Evolutionary conservation across 108 stramenopile species (phyloP).

Genomic region (Heterococcus sp.): DNA sequence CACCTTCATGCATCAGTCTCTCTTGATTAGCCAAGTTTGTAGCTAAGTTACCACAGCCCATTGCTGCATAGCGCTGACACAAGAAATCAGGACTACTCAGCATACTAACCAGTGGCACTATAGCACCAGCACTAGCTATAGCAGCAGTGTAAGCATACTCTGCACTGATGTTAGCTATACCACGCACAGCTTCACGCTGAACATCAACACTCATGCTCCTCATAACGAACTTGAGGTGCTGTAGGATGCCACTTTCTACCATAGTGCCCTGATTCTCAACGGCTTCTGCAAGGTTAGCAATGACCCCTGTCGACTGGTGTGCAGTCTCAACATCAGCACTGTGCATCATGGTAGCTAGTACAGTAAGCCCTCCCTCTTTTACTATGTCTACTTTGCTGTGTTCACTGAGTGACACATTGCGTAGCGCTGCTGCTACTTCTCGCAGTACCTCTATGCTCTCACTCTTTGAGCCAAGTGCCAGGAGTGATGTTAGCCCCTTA

Average conservation of each 20-base stretch:
- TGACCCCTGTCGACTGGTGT: slow-evolving; percentile 62
- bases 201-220: slow-evolving; percentile 66
- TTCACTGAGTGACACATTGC: slow-evolving; percentile 58
- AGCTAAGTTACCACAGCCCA: slow-evolving; percentile 75
- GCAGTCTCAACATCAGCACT: slow-evolving; percentile 63
- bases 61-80: slow-evolving; percentile 73
- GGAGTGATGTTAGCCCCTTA: slow-evolving; percentile 52
- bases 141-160: slow-evolving; percentile 66
- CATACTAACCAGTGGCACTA: slow-evolving; percentile 63
- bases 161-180: slow-evolving; percentile 73
- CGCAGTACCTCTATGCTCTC: slow-evolving; percentile 60
- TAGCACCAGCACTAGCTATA: slow-evolving; percentile 67
- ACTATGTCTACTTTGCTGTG: slow-evolving; percentile 60
- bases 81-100: slow-evolving; percentile 66
- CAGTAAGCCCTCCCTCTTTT: slow-evolving; percentile 55
- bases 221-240: slow-evolving; percentile 74
- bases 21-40: slow-evolving; percentile 57
- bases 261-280: slow-evolving; percentile 65
- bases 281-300: slow-evolving; percentile 66
- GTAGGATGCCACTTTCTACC: slow-evolving; percentile 67
- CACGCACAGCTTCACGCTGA: slow-evolving; percentile 71
- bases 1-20: slow-evolving; percentile 70
- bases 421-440: slow-evolving; percentile 62
- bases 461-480: slow-evolving; percentile 27
- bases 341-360: slow-evolving; percentile 58